A percentile compares a stretch with the other conserved stretches of the same genome.
Conservation (phyloP, 192 early-diverging fungal genomes). For the Gamsiella multidivaricata region DNA sequence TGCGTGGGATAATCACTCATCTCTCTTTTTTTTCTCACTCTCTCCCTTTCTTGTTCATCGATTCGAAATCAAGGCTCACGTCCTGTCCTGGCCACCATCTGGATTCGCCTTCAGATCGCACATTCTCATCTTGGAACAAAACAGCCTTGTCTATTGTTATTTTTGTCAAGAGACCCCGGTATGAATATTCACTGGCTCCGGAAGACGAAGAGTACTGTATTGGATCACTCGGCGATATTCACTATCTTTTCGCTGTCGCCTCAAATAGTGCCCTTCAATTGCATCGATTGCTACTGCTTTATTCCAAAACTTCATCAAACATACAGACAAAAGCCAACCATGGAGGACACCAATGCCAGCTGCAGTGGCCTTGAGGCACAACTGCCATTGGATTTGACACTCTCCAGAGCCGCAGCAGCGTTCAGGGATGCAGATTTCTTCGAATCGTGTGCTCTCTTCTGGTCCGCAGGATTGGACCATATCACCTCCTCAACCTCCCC, state of each 20-base stretch:
- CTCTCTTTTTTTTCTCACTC: background rate
- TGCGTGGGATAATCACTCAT: background rate
- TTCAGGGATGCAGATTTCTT: conserved; percentile 54
- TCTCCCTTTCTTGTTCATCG: background rate
- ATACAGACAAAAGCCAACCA: too few species aligned
- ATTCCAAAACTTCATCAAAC: too few species aligned
- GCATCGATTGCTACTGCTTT: too few species aligned
- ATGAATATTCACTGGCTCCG: too few species aligned
- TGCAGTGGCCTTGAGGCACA: background rate
- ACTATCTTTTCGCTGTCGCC: too few species aligned
- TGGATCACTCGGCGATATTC: too few species aligned
- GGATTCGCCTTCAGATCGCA: too few species aligned
- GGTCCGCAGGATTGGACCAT: conserved; percentile 33
- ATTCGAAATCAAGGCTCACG: background rate
- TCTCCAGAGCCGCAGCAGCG: conserved; percentile 45
- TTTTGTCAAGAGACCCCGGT: too few species aligned
- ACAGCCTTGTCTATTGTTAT: too few species aligned
- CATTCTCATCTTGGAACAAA: too few species aligned
- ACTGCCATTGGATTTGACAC: conserved; percentile 24
- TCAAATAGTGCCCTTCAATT: too few species aligned
- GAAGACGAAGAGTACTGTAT: too few species aligned
- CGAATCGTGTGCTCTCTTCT: conserved; percentile 39
- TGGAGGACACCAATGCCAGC: background rate
- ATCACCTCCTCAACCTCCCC: background rate
- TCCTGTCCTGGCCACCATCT: background rate